Conservation (phyloP, 768 basidiomycete species). For the Galerina marginata region DNA sequence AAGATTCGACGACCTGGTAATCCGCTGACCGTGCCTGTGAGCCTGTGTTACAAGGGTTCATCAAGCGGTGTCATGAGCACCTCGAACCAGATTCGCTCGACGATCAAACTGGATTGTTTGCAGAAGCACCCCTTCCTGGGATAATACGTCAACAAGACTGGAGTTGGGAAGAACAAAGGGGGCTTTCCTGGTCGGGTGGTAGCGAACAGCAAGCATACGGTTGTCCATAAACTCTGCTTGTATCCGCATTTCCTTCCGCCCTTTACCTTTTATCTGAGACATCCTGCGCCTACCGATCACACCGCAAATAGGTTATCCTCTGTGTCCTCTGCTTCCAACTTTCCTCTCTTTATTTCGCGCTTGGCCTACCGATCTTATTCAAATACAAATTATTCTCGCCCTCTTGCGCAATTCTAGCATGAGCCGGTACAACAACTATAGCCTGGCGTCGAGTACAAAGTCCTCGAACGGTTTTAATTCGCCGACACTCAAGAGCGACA, state of each 20-base stretch:
- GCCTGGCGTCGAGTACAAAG: conserved; percentile 23
- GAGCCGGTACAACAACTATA: conserved; percentile 33
- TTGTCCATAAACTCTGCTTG: conserved; percentile 40
- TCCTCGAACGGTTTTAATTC: conserved; percentile 30
- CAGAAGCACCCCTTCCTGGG: conserved; percentile 43
- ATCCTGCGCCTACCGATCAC: conserved; percentile 42
- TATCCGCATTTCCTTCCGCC: conserved; percentile 52
- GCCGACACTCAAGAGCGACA: conserved; percentile 28
- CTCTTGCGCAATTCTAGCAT: conserved; percentile 24
- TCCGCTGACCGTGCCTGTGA: conserved; percentile 51
- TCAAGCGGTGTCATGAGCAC: conserved; percentile 50
- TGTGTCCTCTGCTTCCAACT: conserved; percentile 14
- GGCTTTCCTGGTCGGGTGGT: conserved; percentile 34
- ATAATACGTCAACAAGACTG: conserved; percentile 51
- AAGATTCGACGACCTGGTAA: conserved; percentile 51
- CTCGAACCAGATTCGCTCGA: conserved; percentile 49
- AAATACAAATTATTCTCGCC: conserved; percentile 11
- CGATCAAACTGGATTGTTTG: conserved; percentile 49
- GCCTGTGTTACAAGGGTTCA: conserved; percentile 48
- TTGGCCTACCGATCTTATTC: conserved; percentile 14
- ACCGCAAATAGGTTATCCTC: conserved; percentile 34
- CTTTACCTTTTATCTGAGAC: conserved; percentile 49
- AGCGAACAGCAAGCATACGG: conserved; percentile 40
- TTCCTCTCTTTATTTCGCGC: conserved; percentile 8
- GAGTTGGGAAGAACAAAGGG: conserved; percentile 45